Evolutionary conservation across 768 basidiomycete genomes (phyloP).

Genomic region (Saitozyma sp.): DNA sequence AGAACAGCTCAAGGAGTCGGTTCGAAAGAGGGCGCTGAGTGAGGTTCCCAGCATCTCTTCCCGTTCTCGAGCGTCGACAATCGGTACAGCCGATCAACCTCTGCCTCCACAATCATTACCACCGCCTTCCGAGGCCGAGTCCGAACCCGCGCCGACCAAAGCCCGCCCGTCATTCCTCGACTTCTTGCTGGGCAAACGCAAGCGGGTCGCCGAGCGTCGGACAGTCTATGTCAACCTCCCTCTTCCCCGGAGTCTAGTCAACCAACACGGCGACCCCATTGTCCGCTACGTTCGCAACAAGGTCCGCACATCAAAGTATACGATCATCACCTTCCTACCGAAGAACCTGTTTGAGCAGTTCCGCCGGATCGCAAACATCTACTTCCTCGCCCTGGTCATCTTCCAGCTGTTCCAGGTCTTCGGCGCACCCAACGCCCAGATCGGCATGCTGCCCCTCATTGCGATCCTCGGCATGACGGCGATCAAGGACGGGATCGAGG

Average conservation of each 20-base stretch:
- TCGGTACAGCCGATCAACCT: constrained; percentile 28
- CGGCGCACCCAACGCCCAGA: constrained; percentile 77
- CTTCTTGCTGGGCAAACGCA: constrained; percentile 50
- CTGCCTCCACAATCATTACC: no score
- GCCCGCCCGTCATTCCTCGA: constrained; percentile 12
- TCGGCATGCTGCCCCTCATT: constrained; percentile 78
- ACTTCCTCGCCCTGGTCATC: constrained; percentile 74
- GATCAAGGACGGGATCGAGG: constrained; percentile 93
- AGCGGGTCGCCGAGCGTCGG: constrained; percentile 53
- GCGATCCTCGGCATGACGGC: constrained; percentile 87
- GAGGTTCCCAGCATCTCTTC: not conserved
- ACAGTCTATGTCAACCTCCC: constrained; percentile 80
- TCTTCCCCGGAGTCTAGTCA: constrained; percentile 65
- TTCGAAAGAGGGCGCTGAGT: constrained; percentile 5
- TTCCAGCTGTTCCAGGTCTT: constrained; percentile 89
- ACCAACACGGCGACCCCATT: constrained; percentile 71
- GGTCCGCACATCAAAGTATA: constrained; percentile 93
- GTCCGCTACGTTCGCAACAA: constrained; percentile 85
- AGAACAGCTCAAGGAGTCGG: not conserved
- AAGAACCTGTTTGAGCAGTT: constrained; percentile 97
- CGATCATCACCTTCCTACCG: constrained; percentile 82
- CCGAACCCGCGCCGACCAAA: not conserved
- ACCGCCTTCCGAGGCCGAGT: not conserved
- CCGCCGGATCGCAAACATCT: constrained; percentile 86
- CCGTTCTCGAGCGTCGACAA: constrained; percentile 11